A percentile compares a stretch with the other conserved stretches of the same genome.
These are phyloP conservation scores for Talaromyces sp. DNA, from an alignment of 2,329 filamentous ascomycete genomes.

Conservation along the genomic window DNA sequence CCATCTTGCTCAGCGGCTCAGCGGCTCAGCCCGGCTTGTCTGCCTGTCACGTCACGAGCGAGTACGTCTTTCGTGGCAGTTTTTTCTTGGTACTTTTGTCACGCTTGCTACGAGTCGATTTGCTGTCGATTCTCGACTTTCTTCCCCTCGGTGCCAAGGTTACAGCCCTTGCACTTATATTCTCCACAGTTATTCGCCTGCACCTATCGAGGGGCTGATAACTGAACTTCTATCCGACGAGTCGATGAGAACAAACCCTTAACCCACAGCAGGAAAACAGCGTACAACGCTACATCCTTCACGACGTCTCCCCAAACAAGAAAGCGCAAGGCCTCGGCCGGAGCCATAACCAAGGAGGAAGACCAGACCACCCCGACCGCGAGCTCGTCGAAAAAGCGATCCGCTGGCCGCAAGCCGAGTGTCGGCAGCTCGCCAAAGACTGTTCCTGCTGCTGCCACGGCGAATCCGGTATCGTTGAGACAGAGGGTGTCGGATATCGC, in stretches of 20 bases:
- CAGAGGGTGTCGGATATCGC: slow-evolving; percentile 30
- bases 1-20: background rate
- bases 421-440: background rate
- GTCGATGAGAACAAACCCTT: background rate
- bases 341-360: slow-evolving; percentile 23
- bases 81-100: background rate
- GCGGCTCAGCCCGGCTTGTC: background rate
- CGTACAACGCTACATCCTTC: slow-evolving; percentile 19
- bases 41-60: background rate
- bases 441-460: slow-evolving; percentile 6
- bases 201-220: background rate
- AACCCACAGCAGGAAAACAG: background rate
- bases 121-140: background rate
- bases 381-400: background rate
- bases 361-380: slow-evolving; percentile 1
- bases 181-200: too few relatives aligned
- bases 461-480: slow-evolving; percentile 13
- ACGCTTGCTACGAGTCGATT: background rate
- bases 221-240: background rate
- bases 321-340: slow-evolving; percentile 50
- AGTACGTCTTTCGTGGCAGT: background rate
- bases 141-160: background rate
- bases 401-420: background rate
- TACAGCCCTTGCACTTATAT: background rate
- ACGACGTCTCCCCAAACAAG: slow-evolving; percentile 49